A percentile compares a stretch with the other conserved stretches of the same genome.
These are phyloP conservation scores for Lactifluus echinatus DNA, from an alignment of 768 basidiomycete species.

Conservation along the genomic window DNA sequence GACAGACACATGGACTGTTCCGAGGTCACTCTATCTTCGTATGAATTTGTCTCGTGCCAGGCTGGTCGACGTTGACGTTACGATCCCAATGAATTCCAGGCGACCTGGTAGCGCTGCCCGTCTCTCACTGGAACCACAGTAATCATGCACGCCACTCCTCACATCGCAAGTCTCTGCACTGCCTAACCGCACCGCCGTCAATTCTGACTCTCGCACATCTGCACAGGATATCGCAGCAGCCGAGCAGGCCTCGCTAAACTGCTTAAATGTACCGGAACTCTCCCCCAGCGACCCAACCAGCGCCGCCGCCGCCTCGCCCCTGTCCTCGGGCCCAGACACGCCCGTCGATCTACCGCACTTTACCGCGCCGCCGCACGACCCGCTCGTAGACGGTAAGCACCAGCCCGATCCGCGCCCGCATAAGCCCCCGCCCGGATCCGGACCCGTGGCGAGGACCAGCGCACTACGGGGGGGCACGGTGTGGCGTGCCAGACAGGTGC, in stretches of 20 bases:
- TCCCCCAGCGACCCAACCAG: constrained; percentile 6
- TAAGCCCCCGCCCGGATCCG: background rate
- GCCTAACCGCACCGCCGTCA: background rate
- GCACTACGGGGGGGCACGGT: background rate
- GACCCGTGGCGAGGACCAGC: too few species aligned
- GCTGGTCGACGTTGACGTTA: too few species aligned
- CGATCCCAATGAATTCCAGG: too few species aligned
- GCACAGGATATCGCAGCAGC: constrained; percentile 9
- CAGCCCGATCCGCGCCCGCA: constrained; percentile 10
- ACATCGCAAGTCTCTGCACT: constrained; percentile 1
- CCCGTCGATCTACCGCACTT: background rate
- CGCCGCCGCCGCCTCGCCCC: constrained; percentile 4
- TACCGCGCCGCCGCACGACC: background rate
- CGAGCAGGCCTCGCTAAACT: constrained; percentile 15
- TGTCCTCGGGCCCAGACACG: constrained; percentile 5
- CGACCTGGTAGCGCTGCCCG: background rate
- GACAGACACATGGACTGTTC: too few species aligned
- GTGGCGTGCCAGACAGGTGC: constrained; percentile 8
- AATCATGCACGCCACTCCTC: constrained; percentile 9
- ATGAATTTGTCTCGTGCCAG: too few species aligned
- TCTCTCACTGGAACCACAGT: background rate
- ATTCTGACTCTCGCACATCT: background rate
- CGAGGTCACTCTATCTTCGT: too few species aligned
- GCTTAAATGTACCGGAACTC: constrained; percentile 7
- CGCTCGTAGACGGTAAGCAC: constrained; percentile 9